Evolutionary conservation across 441 rosid species (phyloP), one percentile per base, ranked within the genome.

Genomic region (Metrosideros polymorpha): DNA sequence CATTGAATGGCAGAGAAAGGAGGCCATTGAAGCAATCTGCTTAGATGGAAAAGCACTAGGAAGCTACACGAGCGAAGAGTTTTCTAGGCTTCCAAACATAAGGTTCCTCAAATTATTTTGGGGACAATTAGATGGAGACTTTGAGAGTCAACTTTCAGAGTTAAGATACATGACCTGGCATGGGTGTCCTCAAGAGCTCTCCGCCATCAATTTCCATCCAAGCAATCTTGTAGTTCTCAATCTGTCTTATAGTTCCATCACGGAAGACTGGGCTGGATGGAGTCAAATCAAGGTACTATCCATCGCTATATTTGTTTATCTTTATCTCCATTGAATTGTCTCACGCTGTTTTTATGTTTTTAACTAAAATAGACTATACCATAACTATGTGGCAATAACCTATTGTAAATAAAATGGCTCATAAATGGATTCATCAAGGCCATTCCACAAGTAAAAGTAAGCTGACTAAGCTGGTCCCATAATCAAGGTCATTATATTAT

Each of bases 221-320:
- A 63, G 6, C 12, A 63, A 63, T 63, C 76, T 63, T 30, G 25
- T 32, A 18, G 76, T 32, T 63, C 25, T 63, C 43, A 0, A 63
- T 0, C 2, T 63, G 6, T 8, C 76, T 32, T 2, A 4, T 17
- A 63, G 10, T 4, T 14, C 0, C 76, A 63, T 63, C 24, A 30
- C 76, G 0, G 22, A 2, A 0, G 43, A 3, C 24, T 17, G 43
- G 76, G 43, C 24, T 63, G 42, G 76, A 32, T 63, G 76, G 76
- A 30, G 76, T 30, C 76, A 17, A 30, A 63, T 63, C 76, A 63
- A 63, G 42, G 76, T 63, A 63, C 55, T 9, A 9, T 8, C 24
- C 3, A 0, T 63, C 6, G 0, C 5, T 63, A 9, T 29, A 13
- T 29, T 15, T 30, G 1, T 17, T 7, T 2, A 17, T 61, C 24